Conservation (phyloP, 257 asterid species). For the Verbena officinalis region DNA sequence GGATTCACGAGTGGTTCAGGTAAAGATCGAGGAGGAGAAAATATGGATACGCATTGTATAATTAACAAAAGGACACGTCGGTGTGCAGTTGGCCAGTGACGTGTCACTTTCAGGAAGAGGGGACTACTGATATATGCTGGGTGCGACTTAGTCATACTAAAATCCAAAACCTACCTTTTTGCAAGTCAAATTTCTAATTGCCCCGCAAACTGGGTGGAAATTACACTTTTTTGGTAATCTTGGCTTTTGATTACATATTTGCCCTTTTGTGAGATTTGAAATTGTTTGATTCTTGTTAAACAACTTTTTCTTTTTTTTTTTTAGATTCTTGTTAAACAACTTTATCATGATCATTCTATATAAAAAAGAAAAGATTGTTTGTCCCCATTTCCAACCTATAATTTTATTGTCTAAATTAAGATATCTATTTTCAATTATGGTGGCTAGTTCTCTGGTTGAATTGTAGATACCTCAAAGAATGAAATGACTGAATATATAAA, state of each 20-base stretch:
- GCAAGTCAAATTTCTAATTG: constrained; percentile 15
- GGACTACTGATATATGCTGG: constrained; percentile 23
- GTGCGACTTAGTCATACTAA: constrained; percentile 41
- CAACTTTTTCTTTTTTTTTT: not conserved
- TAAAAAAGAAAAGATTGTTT: too few relatives aligned
- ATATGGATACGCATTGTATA: not conserved
- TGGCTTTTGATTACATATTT: not conserved
- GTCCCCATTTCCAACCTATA: too few relatives aligned
- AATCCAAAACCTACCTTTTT: constrained; percentile 55
- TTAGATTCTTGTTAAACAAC: too few relatives aligned
- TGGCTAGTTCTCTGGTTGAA: too few relatives aligned
- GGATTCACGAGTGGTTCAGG: constrained; percentile 27
- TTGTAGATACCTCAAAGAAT: too few relatives aligned
- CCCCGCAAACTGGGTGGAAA: constrained; percentile 14
- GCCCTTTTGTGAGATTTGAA: constrained; percentile 19
- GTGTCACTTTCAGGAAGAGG: constrained; percentile 17
- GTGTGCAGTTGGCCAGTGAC: constrained; percentile 33
- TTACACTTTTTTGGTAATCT: not conserved
- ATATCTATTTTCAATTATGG: too few relatives aligned
- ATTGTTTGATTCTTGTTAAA: too few relatives aligned
- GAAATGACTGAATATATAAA: too few relatives aligned
- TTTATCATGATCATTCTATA: too few relatives aligned
- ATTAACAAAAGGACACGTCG: constrained; percentile 34
- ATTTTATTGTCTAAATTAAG: too few relatives aligned
- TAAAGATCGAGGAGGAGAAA: not conserved